Conservation (phyloP, 164 flowering plant species). For the Vitis riparia region DNA sequence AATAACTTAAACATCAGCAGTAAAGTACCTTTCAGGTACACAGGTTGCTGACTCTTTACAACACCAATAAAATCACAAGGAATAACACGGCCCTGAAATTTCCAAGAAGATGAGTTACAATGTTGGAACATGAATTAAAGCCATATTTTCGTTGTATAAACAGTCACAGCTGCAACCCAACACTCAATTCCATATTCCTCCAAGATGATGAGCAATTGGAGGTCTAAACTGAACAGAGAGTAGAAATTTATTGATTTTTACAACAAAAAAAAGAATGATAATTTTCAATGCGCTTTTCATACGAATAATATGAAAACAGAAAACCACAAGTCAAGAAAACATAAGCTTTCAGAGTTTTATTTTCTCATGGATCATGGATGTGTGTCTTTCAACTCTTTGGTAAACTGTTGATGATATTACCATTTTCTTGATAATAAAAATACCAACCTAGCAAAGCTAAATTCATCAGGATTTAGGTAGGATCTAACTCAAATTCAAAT, state of each 20-base stretch:
- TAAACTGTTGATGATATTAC: too few species aligned
- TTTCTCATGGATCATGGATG: too few species aligned
- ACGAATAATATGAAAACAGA: background rate
- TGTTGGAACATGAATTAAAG: background rate
- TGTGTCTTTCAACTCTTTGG: too few species aligned
- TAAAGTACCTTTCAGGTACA: conserved; percentile 73
- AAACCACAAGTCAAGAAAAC: background rate
- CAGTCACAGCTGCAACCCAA: background rate
- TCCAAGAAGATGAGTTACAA: conserved; percentile 2
- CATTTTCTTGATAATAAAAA: too few species aligned
- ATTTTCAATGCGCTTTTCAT: too few species aligned
- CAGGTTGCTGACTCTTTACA: conserved; percentile 90
- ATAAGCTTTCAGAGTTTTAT: too few species aligned
- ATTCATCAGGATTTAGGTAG: too few species aligned
- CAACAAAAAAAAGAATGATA: background rate
- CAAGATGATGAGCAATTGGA: background rate
- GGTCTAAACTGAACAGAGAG: background rate
- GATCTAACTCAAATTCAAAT: too few species aligned
- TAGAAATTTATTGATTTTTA: background rate
- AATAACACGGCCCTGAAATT: conserved; percentile 83
- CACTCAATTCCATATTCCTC: background rate
- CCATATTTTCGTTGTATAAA: too few species aligned
- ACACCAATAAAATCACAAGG: conserved; percentile 98
- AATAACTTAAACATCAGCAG: background rate
- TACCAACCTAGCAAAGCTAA: too few species aligned